Evolutionary conservation across 306 rosid species (phyloP).

Genomic region (Oxytropis ochrocephala): DNA sequence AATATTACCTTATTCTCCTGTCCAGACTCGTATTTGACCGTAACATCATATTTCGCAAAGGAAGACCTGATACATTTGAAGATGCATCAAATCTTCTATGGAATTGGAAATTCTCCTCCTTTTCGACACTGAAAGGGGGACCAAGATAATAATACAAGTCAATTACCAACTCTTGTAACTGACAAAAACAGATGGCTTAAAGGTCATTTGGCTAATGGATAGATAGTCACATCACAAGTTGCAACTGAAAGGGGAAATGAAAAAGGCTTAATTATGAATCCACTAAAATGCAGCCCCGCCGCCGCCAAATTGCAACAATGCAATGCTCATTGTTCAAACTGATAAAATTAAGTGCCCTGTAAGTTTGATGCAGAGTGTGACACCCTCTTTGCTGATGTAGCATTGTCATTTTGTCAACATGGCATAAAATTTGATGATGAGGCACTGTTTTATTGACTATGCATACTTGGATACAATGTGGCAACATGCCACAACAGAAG

Average conservation of each 20-base stretch:
- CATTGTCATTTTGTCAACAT: not conserved
- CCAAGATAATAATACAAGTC: conserved; percentile 18
- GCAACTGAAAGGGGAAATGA: conserved; percentile 8
- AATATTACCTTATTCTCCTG: conserved; percentile 62
- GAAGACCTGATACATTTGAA: conserved; percentile 60
- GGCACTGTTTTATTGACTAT: not conserved
- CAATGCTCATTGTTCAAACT: not conserved
- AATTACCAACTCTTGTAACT: not conserved
- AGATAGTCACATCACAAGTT: not conserved
- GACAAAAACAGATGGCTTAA: not conserved
- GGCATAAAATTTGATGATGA: conserved; percentile 4
- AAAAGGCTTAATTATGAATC: not conserved
- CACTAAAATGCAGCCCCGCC: not conserved
- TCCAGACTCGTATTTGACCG: conserved; percentile 58
- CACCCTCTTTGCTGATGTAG: not conserved
- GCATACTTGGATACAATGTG: not conserved
- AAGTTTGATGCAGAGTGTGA: not conserved
- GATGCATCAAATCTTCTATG: conserved; percentile 61
- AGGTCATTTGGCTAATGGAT: conserved; percentile 5
- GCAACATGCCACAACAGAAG: not conserved
- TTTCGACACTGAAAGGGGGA: conserved; percentile 51
- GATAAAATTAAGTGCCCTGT: not conserved
- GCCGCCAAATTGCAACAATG: not conserved
- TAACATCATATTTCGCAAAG: conserved; percentile 74
- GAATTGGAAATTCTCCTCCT: conserved; percentile 63